Evolutionary conservation across 164 flowering plant species (phyloP), one percentile per base, ranked within the genome.

Genomic region (Amborella trichopoda): DNA sequence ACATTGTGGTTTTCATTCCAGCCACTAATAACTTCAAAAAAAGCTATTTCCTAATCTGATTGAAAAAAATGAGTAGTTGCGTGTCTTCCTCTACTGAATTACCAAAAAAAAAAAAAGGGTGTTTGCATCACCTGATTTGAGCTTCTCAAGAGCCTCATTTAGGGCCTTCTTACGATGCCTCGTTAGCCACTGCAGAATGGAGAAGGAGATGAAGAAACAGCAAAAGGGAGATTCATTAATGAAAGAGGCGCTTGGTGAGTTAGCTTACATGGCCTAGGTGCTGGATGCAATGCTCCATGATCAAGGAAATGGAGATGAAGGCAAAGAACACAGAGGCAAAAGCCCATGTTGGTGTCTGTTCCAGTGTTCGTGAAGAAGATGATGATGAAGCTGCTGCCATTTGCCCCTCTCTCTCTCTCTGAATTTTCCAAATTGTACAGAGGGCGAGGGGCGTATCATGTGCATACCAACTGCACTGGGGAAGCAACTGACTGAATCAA

Each of bases 311-410:
- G 0, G 60, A 11, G 6, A 80, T 57, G 49, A 73, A 26, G 23
- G 68, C 4, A 23, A 71, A 66, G 40, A 70, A 67, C 43, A 77
- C 74, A 26, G 53, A 37, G 2, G 81, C 79, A 25, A 77, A 56
- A 14, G 83, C 81, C 87, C 87, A 80, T 36, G 80, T 76, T 4
- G 87, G 71, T 26, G 87, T 80, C 4, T 4, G 1, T 44, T 74
- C 77, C 0, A 80, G 64, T 21, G 69, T 22, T 3, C 44, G 44
- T 6, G 44, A 6, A 6, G 34, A 30, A 30, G 9, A 6, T 6
- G 34, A 6, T 30, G 34, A 6, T 30, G 34, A 6, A 6, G 34
- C 34, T 6, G 34, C 34, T 30, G 34, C 34, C 34, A 30, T 30
- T 13, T 30, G 6, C 34, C 13, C 13, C 34, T 30, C 34, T 30